Evolutionary conservation across 2,329 filamentous ascomycete genomes (phyloP), one percentile per base, ranked within the genome.

Genomic region (Diaporthe vexans): DNA sequence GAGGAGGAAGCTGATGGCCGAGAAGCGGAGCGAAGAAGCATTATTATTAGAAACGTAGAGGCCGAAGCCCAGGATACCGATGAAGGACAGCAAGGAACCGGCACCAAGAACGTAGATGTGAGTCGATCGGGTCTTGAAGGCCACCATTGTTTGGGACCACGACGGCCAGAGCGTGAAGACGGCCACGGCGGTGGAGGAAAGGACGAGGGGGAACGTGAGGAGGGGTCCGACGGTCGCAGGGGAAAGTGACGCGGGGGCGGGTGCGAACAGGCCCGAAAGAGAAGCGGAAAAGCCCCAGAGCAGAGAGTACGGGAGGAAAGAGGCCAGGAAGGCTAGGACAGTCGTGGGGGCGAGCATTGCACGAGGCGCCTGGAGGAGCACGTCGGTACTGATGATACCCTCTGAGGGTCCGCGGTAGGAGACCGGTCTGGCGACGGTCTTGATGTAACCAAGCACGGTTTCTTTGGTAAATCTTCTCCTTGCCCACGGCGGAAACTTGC

Each of bases 281-380:
- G 85, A 86, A 29, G 82, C 79, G 0, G 84, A 77, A 11, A 89
- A 73, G 15, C 86, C 86, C 85, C 88, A 89, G 13, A 90, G 82
- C 0, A 84, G 79, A 15, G 84, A 83, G 57, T 83, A 80, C 0
- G 89, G 86, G 0, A 90, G 81, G 33, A 86, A 78, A 0, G 87
- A 84, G 1, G 86, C 80, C 7, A 85, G 73, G 33, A 86, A 84
- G 19, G 89, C 82, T 1, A 91, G 82, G 19, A 83, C 71, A 0
- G 87, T 87, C 0, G 87, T 88, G 1, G 89, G 89, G 0, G 89
- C 86, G 19, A 83, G 76, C 69, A 88, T 80, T 10, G 88, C 87
- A 8, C 87, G 84, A 0, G 87, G 83, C 0, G 83, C 83, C 72
- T 89, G 86, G n/a, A 88, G 79, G 21, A 86, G 78, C 2, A 81